phyloP scores from a whole-genome alignment of 2,329 filamentous ascomycete genomes.

The Arthrinium puccinioides region DNA sequence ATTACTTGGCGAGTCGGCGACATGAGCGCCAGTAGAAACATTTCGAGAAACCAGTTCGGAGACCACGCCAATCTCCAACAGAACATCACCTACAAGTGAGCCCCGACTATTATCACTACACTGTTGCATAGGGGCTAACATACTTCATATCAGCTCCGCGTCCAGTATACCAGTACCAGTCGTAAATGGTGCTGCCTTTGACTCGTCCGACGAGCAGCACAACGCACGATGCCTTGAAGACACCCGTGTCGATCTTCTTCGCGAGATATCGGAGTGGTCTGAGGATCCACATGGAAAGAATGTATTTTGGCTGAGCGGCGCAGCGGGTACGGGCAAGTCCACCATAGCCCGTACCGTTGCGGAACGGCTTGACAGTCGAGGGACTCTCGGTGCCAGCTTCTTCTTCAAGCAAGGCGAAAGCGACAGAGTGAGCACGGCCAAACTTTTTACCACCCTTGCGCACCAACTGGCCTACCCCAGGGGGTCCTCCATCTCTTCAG shows the following conservation, averaged over 20 bases:
- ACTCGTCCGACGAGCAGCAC: not conserved
- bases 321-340: conserved; percentile 32
- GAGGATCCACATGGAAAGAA: not conserved
- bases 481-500: conserved; percentile 17
- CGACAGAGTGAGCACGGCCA: conserved; percentile 25
- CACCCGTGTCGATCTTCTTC: not conserved
- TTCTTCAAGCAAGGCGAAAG: conserved; percentile 36
- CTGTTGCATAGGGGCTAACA: no score
- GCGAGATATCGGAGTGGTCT: not conserved
- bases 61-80: no score
- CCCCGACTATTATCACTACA: no score
- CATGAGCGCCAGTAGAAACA: no score
- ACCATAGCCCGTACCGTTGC: conserved; percentile 28
- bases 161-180: no score
- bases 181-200: not conserved
- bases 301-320: conserved; percentile 25
- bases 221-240: not conserved
- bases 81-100: no score
- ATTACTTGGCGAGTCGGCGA: no score
- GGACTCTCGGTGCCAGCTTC: conserved; percentile 22
- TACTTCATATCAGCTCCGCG: no score
- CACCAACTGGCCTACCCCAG: conserved; percentile 19
- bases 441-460: conserved; percentile 32
- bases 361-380: not conserved
- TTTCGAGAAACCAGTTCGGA: no score